Percentiles rank a stretch among this genome's conserved stretches.
These are phyloP conservation scores for Pochonia chlamydosporia DNA, from an alignment of 2,329 filamentous ascomycete genomes.

Conservation along the genomic window DNA sequence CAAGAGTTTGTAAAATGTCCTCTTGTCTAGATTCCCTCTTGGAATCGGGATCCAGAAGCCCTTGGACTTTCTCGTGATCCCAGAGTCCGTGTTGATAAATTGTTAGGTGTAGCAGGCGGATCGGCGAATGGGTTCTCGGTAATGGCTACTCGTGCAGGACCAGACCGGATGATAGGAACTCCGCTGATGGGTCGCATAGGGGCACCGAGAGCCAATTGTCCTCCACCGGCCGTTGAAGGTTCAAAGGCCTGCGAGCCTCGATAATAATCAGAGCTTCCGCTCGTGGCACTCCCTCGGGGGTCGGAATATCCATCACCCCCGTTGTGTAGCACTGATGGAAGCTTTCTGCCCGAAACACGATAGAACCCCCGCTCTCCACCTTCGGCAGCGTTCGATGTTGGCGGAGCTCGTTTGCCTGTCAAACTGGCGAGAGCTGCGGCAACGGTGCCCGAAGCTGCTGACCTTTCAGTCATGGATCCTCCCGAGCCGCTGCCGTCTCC, in stretches of 20 bases:
- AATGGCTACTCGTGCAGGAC: slow-evolving; percentile 59
- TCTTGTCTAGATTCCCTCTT: slow-evolving; percentile 30
- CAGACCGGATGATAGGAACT: slow-evolving; percentile 54
- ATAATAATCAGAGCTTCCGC: slow-evolving; percentile 46
- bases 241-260: slow-evolving; percentile 45
- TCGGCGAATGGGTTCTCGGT: slow-evolving; percentile 45
- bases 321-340: slow-evolving; percentile 55
- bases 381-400: slow-evolving; percentile 23
- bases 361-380: slow-evolving; percentile 54
- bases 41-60: slow-evolving; percentile 33
- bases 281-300: slow-evolving; percentile 37
- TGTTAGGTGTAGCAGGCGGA: slow-evolving; percentile 17
- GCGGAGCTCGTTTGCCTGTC: slow-evolving; percentile 31
- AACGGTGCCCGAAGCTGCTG: slow-evolving; percentile 30
- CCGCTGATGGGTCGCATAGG: slow-evolving; percentile 58
- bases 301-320: slow-evolving; percentile 60
- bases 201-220: slow-evolving; percentile 45
- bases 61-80: slow-evolving; percentile 27
- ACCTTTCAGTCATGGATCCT: slow-evolving; percentile 40
- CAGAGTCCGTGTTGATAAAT: slow-evolving; percentile 28
- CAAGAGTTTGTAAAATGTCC: neutral
- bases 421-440: slow-evolving; percentile 43
- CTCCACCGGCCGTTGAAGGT: slow-evolving; percentile 24
- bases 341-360: slow-evolving; percentile 58
- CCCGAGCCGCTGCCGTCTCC: slow-evolving; percentile 14